Evolutionary conservation across 148 eudicot genomes (phyloP).

Genomic region (Rhododendron ferrugineum): DNA sequence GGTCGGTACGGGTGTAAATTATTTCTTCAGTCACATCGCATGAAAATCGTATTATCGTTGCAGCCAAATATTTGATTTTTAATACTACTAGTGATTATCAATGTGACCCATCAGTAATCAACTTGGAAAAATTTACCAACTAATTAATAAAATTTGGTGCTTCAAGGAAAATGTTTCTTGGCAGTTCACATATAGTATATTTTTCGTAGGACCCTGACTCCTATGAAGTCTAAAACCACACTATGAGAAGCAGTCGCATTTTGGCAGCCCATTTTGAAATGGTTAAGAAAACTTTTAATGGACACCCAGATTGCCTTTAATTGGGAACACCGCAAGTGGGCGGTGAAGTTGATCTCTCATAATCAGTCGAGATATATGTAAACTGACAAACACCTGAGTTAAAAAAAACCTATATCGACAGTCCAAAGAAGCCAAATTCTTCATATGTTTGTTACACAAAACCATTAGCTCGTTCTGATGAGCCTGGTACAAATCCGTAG

Average conservation of each 20-base stretch:
- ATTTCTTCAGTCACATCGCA: neutral
- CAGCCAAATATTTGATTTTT: neutral
- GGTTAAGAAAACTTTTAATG: too few species aligned
- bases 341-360: accelerated
- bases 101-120: neutral
- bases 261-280: too few species aligned
- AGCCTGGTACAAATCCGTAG: too few species aligned
- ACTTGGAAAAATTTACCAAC: neutral
- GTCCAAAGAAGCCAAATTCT: too few species aligned
- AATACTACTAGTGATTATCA: neutral
- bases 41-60: neutral
- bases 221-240: neutral
- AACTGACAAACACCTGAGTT: too few species aligned
- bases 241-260: too few species aligned
- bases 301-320: too few species aligned
- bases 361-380: too few species aligned
- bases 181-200: neutral
- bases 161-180: neutral
- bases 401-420: too few species aligned
- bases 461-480: too few species aligned
- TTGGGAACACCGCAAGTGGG: too few species aligned
- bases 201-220: neutral
- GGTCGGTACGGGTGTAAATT: neutral
- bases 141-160: neutral
- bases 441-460: too few species aligned